Conservation (phyloP, 73 alveolate species). For the Urostyla sp. region DNA sequence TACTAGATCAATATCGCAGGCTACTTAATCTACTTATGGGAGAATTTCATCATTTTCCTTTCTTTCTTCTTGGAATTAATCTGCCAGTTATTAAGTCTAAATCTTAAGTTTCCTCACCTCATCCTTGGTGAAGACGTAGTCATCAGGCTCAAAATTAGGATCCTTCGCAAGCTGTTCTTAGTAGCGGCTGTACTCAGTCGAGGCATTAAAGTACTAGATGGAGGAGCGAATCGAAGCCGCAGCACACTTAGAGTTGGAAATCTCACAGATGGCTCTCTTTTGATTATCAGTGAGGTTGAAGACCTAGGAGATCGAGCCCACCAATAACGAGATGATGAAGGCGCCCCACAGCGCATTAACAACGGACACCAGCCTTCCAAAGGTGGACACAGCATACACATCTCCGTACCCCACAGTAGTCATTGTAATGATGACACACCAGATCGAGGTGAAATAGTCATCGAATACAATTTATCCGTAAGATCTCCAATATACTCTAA, state of each 20-base stretch:
- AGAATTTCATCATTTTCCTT: not conserved
- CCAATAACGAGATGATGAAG: slow-evolving; percentile 58
- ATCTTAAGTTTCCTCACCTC: not conserved
- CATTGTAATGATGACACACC: slow-evolving; percentile 73
- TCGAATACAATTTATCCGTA: slow-evolving; percentile 61
- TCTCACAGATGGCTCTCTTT: slow-evolving; percentile 39
- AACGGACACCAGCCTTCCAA: slow-evolving; percentile 65
- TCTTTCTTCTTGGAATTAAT: slow-evolving; percentile 15
- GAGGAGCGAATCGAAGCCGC: slow-evolving; percentile 27
- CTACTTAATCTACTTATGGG: not conserved
- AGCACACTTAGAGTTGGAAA: slow-evolving; percentile 23
- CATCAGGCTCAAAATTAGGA: not conserved
- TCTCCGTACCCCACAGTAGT: slow-evolving; percentile 83
- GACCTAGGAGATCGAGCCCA: slow-evolving; percentile 39
- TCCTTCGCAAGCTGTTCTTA: not conserved
- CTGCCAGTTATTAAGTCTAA: not conserved
- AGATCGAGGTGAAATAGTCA: slow-evolving; percentile 57
- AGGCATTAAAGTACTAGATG: slow-evolving; percentile 14
- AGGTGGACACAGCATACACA: slow-evolving; percentile 63
- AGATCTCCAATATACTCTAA: slow-evolving; percentile 46
- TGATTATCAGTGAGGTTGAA: slow-evolving; percentile 19
- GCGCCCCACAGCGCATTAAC: slow-evolving; percentile 72
- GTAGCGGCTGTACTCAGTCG: not conserved
- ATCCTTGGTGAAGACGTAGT: slow-evolving; percentile 6
- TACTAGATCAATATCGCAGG: not conserved